Percentiles rank a stretch among this genome's conserved stretches.
These are phyloP conservation scores for Candida schatavii DNA, from an alignment of 805 yeast genomes.

Conservation along the genomic window DNA sequence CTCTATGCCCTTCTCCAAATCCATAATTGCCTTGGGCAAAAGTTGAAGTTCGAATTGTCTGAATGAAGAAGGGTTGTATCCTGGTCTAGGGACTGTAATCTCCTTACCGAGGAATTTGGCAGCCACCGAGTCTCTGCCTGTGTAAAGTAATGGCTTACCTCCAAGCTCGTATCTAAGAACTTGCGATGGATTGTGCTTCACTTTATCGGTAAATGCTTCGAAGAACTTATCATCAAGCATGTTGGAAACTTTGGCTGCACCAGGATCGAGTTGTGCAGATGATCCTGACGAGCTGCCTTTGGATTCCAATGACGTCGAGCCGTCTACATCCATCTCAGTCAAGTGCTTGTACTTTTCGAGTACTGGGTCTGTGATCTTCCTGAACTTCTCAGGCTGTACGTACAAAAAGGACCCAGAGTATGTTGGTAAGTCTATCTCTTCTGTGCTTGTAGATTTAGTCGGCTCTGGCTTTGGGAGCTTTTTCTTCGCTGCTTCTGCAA, in stretches of 20 bases:
- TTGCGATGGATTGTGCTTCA: conserved; percentile 82
- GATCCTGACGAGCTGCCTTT: conserved; percentile 4
- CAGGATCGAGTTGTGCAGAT: conserved; percentile 14
- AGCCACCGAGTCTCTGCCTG: conserved; percentile 56
- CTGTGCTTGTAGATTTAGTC: conserved; percentile 4
- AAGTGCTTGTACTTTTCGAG: conserved; percentile 43
- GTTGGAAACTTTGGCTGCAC: conserved; percentile 21
- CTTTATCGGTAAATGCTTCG: conserved; percentile 70
- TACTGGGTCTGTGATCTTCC: conserved; percentile 54
- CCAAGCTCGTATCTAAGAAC: conserved; percentile 81
- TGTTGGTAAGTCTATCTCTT: conserved; percentile 34
- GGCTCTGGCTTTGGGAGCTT: conserved; percentile 3
- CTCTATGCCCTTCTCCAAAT: conserved; percentile 40
- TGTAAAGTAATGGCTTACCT: conserved; percentile 74
- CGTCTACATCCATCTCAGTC: conserved; percentile 47
- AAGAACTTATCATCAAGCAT: conserved; percentile 73
- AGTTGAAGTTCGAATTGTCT: conserved; percentile 82
- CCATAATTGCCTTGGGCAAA: conserved; percentile 90
- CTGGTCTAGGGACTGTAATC: conserved; percentile 52
- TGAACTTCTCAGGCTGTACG: conserved; percentile 69
- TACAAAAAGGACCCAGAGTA: conserved; percentile 68
- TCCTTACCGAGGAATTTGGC: conserved; percentile 22
- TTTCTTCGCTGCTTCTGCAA: conserved; percentile 21
- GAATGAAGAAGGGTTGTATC: conserved; percentile 54
- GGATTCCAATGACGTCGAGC: conserved; percentile 4